Conservation (phyloP, 129 eudicot genomes). For the Helichrysum umbraculigerum region DNA sequence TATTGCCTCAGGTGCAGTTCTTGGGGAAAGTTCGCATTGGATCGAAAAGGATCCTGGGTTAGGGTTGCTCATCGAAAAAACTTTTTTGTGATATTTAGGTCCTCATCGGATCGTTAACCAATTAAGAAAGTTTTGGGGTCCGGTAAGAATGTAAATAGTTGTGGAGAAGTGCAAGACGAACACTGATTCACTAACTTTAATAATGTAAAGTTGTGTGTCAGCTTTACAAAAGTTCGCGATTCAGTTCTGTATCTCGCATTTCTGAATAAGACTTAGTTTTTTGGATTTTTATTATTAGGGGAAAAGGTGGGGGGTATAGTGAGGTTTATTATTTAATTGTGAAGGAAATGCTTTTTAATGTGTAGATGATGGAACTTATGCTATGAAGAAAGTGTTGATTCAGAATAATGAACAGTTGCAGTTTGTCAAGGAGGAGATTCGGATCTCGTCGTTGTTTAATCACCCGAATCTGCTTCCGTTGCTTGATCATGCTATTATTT, state of each 20-base stretch:
- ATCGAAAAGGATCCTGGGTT: too few relatives aligned
- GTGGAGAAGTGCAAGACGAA: too few relatives aligned
- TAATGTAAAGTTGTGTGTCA: neutral
- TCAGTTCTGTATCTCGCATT: neutral
- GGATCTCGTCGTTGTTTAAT: conserved; percentile 83
- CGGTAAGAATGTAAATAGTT: neutral
- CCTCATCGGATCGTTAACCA: neutral
- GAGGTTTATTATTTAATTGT: too few relatives aligned
- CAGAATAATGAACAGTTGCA: conserved; percentile 87
- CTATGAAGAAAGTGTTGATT: conserved; percentile 94
- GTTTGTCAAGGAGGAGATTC: conserved; percentile 94
- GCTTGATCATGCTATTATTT: conserved; percentile 93
- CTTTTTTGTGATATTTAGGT: neutral
- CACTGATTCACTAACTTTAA: too few relatives aligned
- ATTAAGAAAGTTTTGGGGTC: neutral
- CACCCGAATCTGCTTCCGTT: conserved; percentile 91
- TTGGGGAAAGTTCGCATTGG: too few relatives aligned
- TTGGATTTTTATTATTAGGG: neutral
- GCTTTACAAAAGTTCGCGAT: neutral
- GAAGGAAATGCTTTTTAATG: too few relatives aligned
- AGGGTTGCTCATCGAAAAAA: too few relatives aligned
- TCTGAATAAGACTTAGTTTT: neutral
- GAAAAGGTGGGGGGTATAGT: neutral
- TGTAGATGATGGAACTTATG: conserved; percentile 98
- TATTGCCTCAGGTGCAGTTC: too few relatives aligned